Conservation (phyloP, 176 grass and related monocot species). For the Oropetium thomaeum region DNA sequence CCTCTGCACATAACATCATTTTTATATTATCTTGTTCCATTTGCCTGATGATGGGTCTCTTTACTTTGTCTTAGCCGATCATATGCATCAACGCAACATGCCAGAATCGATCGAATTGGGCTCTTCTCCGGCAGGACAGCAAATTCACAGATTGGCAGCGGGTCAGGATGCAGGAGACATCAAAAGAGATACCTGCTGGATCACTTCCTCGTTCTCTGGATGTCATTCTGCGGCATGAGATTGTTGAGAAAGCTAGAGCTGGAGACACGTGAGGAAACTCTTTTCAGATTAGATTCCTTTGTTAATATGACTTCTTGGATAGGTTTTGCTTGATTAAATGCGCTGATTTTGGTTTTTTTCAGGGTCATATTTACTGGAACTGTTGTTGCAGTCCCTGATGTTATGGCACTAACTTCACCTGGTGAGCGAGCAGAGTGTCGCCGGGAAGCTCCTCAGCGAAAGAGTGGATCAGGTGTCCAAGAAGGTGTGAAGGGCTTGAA, state of each 20-base stretch:
- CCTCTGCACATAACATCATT: conserved; percentile 6
- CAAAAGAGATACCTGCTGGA: conserved; percentile 94
- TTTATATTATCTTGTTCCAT: neutral
- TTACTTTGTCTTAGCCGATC: conserved; percentile 60
- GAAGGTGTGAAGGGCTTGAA: conserved; percentile 92
- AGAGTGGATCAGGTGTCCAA: conserved; percentile 63
- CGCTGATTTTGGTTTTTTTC: conserved; percentile 20
- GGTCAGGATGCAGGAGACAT: conserved; percentile 91
- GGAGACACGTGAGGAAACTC: conserved; percentile 78
- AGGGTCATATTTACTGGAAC: conserved; percentile 89
- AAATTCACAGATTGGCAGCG: conserved; percentile 98
- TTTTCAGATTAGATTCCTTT: neutral
- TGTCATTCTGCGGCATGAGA: conserved; percentile 90
- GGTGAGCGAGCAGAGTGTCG: conserved; percentile 95
- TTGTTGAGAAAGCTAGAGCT: conserved; percentile 97
- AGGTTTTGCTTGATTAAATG: neutral
- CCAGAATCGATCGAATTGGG: conserved; percentile 81
- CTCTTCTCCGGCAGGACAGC: conserved; percentile 93
- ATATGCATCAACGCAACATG: conserved; percentile 91
- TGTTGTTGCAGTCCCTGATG: conserved; percentile 90
- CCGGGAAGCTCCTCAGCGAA: conserved; percentile 80
- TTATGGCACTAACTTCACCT: conserved; percentile 95
- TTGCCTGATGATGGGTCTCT: conserved; percentile 15
- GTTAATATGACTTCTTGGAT: neutral
- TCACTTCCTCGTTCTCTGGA: conserved; percentile 94